These are phyloP conservation scores for Botrytis sinoallii DNA, from an alignment of 2,329 filamentous ascomycete genomes.

Conservation along the genomic window DNA sequence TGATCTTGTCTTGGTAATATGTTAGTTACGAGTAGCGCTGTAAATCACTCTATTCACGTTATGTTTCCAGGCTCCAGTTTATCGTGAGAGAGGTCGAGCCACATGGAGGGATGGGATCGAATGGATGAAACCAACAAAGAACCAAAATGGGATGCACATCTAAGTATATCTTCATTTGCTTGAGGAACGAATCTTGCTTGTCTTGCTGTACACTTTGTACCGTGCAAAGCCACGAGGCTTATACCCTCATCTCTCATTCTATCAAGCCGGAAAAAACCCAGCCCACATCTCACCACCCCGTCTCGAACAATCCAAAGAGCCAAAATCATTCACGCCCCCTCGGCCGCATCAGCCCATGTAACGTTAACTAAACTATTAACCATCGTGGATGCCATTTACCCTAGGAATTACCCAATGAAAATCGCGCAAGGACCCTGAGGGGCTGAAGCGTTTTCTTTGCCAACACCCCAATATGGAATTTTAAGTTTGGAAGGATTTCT, in stretches of 20 bases:
- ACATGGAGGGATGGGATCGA: not conserved
- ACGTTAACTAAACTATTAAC: not conserved
- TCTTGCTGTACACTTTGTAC: not conserved
- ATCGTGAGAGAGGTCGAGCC: not conserved
- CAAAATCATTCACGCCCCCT: not conserved
- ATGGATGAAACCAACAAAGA: not conserved
- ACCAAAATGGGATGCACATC: not conserved
- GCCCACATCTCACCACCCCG: not conserved
- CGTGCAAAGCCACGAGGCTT: not conserved
- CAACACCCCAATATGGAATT: not conserved
- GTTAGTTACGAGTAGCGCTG: not conserved
- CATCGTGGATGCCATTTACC: not conserved
- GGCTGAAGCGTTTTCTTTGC: constrained; percentile 1
- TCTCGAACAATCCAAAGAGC: not conserved
- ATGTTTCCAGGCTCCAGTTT: not conserved
- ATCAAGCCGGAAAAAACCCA: constrained; percentile 3
- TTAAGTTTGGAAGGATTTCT: not conserved
- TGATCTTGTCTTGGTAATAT: not conserved
- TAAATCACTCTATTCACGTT: not conserved
- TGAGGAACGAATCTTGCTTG: not conserved
- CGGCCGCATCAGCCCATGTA: constrained; percentile 3
- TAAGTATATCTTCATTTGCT: not conserved
- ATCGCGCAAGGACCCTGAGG: constrained; percentile 3
- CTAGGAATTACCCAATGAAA: not conserved
- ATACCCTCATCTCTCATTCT: not conserved